Percentiles rank a stretch among this genome's conserved stretches.
Evolutionary conservation across 1,139 yeast species (phyloP).

Genomic region (Suhomyces anneliseae): DNA sequence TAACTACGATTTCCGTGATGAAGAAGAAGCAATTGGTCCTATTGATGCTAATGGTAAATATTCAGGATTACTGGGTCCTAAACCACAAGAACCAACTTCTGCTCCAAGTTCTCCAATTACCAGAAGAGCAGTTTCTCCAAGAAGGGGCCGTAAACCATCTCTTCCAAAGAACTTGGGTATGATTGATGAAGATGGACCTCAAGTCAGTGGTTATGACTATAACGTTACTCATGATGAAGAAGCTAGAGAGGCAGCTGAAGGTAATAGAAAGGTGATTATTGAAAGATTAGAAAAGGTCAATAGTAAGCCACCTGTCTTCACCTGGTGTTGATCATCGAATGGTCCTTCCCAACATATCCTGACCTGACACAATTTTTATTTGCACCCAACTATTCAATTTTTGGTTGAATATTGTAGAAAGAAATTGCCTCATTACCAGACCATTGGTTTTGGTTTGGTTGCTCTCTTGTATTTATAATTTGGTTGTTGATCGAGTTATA

Average conservation of each 20-base stretch:
- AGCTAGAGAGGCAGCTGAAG: slow-evolving; percentile 8
- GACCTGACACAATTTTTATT: too few relatives aligned
- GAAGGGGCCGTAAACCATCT: background rate
- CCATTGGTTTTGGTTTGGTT: too few relatives aligned
- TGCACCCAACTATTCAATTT: too few relatives aligned
- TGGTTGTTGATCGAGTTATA: too few relatives aligned
- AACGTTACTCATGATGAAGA: slow-evolving; percentile 8
- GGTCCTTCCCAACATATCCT: background rate
- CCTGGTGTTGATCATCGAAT: slow-evolving; percentile 53
- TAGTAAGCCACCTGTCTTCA: slow-evolving; percentile 63
- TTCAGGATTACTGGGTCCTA: background rate
- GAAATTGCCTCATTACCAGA: too few relatives aligned
- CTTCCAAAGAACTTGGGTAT: background rate
- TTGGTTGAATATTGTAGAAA: too few relatives aligned
- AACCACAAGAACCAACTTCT: background rate
- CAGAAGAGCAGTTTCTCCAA: background rate
- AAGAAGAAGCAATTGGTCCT: background rate
- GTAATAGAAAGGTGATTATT: slow-evolving; percentile 51
- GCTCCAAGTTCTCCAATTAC: background rate
- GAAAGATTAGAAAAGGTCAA: slow-evolving; percentile 61
- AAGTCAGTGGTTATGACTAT: slow-evolving; percentile 15
- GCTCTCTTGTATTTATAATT: too few relatives aligned
- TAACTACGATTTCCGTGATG: background rate
- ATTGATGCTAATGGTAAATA: background rate
- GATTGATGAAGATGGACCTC: background rate